Conservation (phyloP, 352 stramenopile genomes). For the Phytophthora quininea region DNA sequence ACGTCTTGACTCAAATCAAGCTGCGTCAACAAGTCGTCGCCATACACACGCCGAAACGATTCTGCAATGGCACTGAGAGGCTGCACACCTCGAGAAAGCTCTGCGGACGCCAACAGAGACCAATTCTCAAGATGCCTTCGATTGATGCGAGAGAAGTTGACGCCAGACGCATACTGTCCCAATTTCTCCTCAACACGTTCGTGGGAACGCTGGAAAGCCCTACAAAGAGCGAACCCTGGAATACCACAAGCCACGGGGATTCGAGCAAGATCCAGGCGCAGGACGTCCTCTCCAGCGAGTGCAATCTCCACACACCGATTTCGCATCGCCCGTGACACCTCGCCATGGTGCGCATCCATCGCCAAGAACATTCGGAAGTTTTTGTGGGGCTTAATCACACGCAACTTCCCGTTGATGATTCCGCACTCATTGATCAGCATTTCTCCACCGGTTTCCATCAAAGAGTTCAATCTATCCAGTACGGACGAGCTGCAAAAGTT, state of each 20-base stretch:
- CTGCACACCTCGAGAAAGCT: constrained; percentile 63
- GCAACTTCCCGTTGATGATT: constrained; percentile 87
- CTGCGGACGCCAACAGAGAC: constrained; percentile 63
- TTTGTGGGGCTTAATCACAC: constrained; percentile 96
- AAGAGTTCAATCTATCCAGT: constrained; percentile 99
- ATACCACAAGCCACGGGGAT: constrained; percentile 66
- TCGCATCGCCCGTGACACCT: constrained; percentile 99
- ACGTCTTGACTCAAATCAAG: constrained; percentile 51
- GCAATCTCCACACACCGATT: constrained; percentile 99
- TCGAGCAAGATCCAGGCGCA: constrained; percentile 70
- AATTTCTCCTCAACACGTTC: constrained; percentile 50
- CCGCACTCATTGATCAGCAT: constrained; percentile 99
- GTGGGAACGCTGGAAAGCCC: constrained; percentile 68
- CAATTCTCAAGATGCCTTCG: constrained; percentile 80
- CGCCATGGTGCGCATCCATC: constrained; percentile 96
- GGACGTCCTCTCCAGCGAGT: constrained; percentile 51
- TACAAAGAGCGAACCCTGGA: constrained; percentile 67
- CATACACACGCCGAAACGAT: constrained; percentile 76
- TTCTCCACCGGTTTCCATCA: constrained; percentile 98
- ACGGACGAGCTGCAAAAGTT: constrained; percentile 99
- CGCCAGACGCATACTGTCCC: constrained; percentile 19
- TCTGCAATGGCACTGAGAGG: constrained; percentile 52
- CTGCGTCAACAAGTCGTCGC: constrained; percentile 43
- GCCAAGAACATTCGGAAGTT: constrained; percentile 99
- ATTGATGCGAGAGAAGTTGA: constrained; percentile 55